Percentiles rank a stretch among this genome's conserved stretches.
phyloP scores from a whole-genome alignment of 768 basidiomycete genomes.

The Xanthoconium purpureum region DNA sequence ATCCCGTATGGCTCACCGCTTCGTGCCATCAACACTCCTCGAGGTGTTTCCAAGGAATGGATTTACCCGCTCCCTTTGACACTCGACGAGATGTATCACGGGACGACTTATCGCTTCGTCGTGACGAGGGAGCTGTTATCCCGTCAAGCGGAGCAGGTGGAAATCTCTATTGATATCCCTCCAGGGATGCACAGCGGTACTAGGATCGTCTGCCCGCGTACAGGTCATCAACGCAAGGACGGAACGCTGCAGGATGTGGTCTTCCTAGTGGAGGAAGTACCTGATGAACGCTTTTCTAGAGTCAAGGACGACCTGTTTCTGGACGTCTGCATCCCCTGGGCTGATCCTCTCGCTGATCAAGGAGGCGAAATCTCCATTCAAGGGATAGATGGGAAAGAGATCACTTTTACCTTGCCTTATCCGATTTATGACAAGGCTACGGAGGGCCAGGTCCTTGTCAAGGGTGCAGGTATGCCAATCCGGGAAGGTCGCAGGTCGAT shows the following conservation, averaged over 20 bases:
- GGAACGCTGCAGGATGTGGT: constrained; percentile 62
- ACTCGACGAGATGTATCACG: constrained; percentile 60
- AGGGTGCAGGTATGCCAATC: constrained; percentile 70
- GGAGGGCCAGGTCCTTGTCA: constrained; percentile 48
- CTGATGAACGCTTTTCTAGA: constrained; percentile 56
- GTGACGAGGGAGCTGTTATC: constrained; percentile 56
- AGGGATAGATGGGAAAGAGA: constrained; percentile 57
- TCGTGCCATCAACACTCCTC: constrained; percentile 37
- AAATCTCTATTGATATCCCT: constrained; percentile 59
- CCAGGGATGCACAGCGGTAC: constrained; percentile 62
- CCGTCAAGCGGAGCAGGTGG: constrained; percentile 47
- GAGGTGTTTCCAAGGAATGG: constrained; percentile 55
- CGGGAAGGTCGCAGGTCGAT: constrained; percentile 48
- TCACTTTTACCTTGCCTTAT: constrained; percentile 51
- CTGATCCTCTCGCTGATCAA: constrained; percentile 43
- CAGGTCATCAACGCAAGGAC: constrained; percentile 62
- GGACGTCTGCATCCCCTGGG: constrained; percentile 56
- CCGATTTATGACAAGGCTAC: constrained; percentile 46
- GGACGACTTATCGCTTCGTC: constrained; percentile 54
- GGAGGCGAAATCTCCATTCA: constrained; percentile 50
- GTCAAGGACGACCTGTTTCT: constrained; percentile 55
- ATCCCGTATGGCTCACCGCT: constrained; percentile 38
- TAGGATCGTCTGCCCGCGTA: constrained; percentile 55
- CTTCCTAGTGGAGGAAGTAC: constrained; percentile 59
- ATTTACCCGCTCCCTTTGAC: constrained; percentile 59